Percentiles rank a stretch among this genome's conserved stretches.
Evolutionary conservation across 1,284 basidiomycete species (phyloP).

Genomic region (Malassezia obtusa): DNA sequence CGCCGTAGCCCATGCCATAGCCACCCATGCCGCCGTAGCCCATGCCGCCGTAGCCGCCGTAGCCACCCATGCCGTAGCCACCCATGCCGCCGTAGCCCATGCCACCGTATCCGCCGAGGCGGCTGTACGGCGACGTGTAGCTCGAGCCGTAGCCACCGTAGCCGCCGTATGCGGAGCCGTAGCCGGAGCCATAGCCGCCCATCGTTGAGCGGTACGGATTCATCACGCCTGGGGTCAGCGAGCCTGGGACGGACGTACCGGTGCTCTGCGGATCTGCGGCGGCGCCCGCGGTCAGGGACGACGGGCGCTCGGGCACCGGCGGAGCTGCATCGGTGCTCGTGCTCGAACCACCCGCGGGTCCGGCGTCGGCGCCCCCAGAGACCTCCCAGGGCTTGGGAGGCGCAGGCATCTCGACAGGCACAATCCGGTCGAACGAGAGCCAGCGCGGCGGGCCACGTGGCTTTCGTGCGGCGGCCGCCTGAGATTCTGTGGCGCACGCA

Average conservation of each 20-base stretch:
- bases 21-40: slow-evolving; percentile 30
- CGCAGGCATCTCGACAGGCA: slow-evolving; percentile 26
- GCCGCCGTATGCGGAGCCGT: slow-evolving; percentile 27
- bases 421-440: not conserved
- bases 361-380: slow-evolving; percentile 24
- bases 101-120: slow-evolving; percentile 30
- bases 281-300: slow-evolving; percentile 17
- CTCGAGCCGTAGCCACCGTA: slow-evolving; percentile 27
- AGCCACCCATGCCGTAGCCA: slow-evolving; percentile 26
- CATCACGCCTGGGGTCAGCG: not conserved
- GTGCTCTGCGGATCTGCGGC: not conserved
- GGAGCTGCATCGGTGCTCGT: slow-evolving; percentile 19
- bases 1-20: slow-evolving; percentile 23
- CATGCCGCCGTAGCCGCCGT: slow-evolving; percentile 27
- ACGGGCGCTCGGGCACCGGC: slow-evolving; percentile 40
- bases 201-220: not conserved
- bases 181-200: slow-evolving; percentile 20
- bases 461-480: not conserved
- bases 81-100: slow-evolving; percentile 25
- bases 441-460: not conserved
- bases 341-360: slow-evolving; percentile 15
- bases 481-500: not conserved
- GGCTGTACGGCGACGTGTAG: slow-evolving; percentile 24
- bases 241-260: no score
- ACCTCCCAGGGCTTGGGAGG: slow-evolving; percentile 48